Evolutionary conservation across 2,329 filamentous ascomycete species (phyloP).

Genomic region (Microcyclospora pomicola): DNA sequence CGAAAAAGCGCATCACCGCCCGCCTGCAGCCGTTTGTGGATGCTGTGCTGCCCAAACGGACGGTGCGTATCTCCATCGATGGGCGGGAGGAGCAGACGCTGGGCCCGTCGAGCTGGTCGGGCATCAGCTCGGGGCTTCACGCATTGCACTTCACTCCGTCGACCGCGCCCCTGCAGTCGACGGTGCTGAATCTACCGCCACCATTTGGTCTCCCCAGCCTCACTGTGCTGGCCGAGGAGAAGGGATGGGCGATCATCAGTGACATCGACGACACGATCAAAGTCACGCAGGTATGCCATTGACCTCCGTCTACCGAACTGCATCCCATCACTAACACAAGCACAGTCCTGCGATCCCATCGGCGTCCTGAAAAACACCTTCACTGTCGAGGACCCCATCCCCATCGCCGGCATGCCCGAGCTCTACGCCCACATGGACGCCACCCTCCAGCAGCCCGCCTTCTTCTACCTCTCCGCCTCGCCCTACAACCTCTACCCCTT

Average conservation of each 20-base stretch:
- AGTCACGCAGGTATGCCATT: conserved; percentile 40
- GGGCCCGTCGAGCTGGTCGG: conserved; percentile 20
- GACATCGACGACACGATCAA: conserved; percentile 97
- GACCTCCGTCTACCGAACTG: too few relatives aligned
- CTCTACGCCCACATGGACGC: conserved; percentile 56
- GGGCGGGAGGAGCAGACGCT: conserved; percentile 23
- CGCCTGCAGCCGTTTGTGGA: conserved; percentile 68
- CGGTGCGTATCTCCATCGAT: conserved; percentile 50
- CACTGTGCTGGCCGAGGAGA: conserved; percentile 59
- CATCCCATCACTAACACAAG: too few relatives aligned
- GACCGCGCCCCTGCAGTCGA: conserved; percentile 9
- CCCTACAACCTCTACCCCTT: conserved; percentile 92
- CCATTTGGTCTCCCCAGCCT: conserved; percentile 39
- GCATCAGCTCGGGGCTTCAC: conserved; percentile 19
- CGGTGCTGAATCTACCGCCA: conserved; percentile 20
- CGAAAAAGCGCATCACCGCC: conserved; percentile 49
- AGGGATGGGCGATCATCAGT: conserved; percentile 75
- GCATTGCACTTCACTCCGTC: conserved; percentile 16
- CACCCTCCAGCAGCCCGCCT: conserved; percentile 49
- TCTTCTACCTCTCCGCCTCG: conserved; percentile 88
- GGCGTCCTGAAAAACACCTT: conserved; percentile 79
- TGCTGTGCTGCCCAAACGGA: conserved; percentile 56
- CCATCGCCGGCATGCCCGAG: conserved; percentile 70
- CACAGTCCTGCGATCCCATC: conserved; percentile 57
- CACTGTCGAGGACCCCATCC: conserved; percentile 50